Evolutionary conservation across 805 yeast species (phyloP).

Genomic region (Metschnikowia amazonensis): DNA sequence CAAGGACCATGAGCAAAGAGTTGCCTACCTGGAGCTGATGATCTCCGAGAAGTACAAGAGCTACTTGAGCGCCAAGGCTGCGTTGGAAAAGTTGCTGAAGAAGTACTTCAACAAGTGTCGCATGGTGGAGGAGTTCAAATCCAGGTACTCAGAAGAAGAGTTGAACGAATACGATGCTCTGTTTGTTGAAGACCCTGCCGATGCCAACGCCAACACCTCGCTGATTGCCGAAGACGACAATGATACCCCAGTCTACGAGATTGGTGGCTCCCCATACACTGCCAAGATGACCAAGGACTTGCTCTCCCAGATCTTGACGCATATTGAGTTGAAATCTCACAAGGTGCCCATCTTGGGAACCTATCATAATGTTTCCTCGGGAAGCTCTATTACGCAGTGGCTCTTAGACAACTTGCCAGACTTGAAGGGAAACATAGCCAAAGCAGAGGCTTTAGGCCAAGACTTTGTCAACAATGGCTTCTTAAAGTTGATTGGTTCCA

Average conservation of each 20-base stretch:
- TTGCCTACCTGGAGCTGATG: slow-evolving; percentile 56
- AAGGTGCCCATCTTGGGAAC: slow-evolving; percentile 69
- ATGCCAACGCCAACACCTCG: not conserved
- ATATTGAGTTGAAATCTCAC: slow-evolving; percentile 50
- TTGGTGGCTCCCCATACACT: slow-evolving; percentile 33
- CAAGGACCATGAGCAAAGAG: slow-evolving; percentile 62
- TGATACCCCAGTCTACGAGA: slow-evolving; percentile 16
- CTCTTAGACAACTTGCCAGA: slow-evolving; percentile 43
- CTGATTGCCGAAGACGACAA: slow-evolving; percentile 12
- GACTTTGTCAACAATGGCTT: slow-evolving; percentile 60
- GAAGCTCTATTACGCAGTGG: slow-evolving; percentile 60
- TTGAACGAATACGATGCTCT: slow-evolving; percentile 20
- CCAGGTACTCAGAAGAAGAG: slow-evolving; percentile 45
- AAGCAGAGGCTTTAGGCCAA: slow-evolving; percentile 73
- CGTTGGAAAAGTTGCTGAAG: slow-evolving; percentile 57
- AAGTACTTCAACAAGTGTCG: slow-evolving; percentile 77
- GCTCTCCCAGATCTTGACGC: slow-evolving; percentile 29
- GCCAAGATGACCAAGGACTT: slow-evolving; percentile 32
- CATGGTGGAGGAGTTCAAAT: slow-evolving; percentile 60
- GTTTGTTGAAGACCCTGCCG: slow-evolving; percentile 3
- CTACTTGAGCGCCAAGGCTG: slow-evolving; percentile 45
- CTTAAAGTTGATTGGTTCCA: slow-evolving; percentile 61
- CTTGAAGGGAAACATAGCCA: slow-evolving; percentile 45
- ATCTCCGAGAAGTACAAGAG: slow-evolving; percentile 48
- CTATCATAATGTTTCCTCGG: slow-evolving; percentile 58